Percentiles rank a stretch among this genome's conserved stretches.
Evolutionary conservation across 2,329 filamentous ascomycete species (phyloP).

Genomic region (Colletotrichum salicis): DNA sequence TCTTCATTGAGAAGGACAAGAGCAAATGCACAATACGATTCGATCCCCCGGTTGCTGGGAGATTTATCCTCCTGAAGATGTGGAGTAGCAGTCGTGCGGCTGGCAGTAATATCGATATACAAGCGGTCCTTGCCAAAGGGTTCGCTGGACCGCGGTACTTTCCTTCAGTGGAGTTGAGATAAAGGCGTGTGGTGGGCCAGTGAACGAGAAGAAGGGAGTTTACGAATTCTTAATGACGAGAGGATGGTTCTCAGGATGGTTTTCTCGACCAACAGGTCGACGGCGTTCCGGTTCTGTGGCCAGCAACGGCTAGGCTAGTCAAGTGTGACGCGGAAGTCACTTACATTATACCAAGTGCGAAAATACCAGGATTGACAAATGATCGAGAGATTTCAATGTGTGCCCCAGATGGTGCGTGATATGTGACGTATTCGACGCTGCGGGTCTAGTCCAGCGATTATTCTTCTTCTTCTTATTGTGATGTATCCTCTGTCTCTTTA

Average conservation of each 20-base stretch:
- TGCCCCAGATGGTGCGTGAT: not conserved
- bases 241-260: not conserved
- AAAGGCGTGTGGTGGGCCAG: constrained; percentile 34
- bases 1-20: constrained; percentile 85
- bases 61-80: constrained; percentile 88
- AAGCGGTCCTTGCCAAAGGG: constrained; percentile 84
- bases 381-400: not conserved
- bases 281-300: constrained; percentile 14
- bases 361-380: not conserved
- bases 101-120: constrained; percentile 83
- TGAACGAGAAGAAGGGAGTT: not conserved
- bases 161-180: constrained; percentile 73
- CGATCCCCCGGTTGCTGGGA: constrained; percentile 81
- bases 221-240: constrained; percentile 9
- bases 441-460: not conserved
- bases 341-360: constrained; percentile 25
- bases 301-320: not conserved
- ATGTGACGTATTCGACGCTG: not conserved
- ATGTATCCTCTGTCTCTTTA: too few relatives aligned
- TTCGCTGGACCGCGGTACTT: constrained; percentile 89
- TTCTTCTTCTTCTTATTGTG: too few relatives aligned
- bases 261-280: not conserved
- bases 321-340: constrained; percentile 20
- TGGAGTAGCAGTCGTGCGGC: constrained; percentile 81
- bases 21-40: constrained; percentile 89